Evolutionary conservation across 2,329 filamentous ascomycete genomes (phyloP).

Genomic region (Venturia aucupariae): DNA sequence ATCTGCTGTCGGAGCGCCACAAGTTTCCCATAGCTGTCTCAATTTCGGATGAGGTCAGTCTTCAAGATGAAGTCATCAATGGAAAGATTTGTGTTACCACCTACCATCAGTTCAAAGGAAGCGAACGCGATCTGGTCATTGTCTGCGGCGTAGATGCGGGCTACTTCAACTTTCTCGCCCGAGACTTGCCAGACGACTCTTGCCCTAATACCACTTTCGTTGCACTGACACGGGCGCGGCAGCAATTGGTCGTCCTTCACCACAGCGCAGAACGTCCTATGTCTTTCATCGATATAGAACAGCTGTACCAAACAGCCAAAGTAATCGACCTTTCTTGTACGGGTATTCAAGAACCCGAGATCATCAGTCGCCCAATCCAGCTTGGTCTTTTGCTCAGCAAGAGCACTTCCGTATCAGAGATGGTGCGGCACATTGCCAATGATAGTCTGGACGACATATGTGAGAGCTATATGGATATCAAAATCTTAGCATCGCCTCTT

Average conservation of each 20-base stretch:
- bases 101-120: slow-evolving; percentile 17
- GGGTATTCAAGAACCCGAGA: not conserved
- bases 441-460: not conserved
- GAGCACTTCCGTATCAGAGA: not conserved
- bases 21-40: slow-evolving; percentile 14
- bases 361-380: not conserved
- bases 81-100: slow-evolving; percentile 17
- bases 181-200: slow-evolving; percentile 15
- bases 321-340: not conserved
- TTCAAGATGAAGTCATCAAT: slow-evolving; percentile 15
- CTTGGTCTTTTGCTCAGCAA: not conserved
- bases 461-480: slow-evolving; percentile 15
- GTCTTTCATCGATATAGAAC: slow-evolving; percentile 1
- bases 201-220: slow-evolving; percentile 16
- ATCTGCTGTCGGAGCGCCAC: slow-evolving; percentile 13
- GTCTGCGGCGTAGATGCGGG: slow-evolving; percentile 15
- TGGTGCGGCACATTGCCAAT: not conserved
- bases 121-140: slow-evolving; percentile 16
- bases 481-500: not conserved
- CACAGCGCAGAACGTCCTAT: slow-evolving; percentile 6
- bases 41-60: slow-evolving; percentile 15
- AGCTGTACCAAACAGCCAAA: not conserved
- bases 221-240: slow-evolving; percentile 15
- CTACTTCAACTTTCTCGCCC: slow-evolving; percentile 14
- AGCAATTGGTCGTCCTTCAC: slow-evolving; percentile 15